phyloP scores from a whole-genome alignment of 108 stramenopile species.

The Pinguiococcus pyrenoidosus region DNA sequence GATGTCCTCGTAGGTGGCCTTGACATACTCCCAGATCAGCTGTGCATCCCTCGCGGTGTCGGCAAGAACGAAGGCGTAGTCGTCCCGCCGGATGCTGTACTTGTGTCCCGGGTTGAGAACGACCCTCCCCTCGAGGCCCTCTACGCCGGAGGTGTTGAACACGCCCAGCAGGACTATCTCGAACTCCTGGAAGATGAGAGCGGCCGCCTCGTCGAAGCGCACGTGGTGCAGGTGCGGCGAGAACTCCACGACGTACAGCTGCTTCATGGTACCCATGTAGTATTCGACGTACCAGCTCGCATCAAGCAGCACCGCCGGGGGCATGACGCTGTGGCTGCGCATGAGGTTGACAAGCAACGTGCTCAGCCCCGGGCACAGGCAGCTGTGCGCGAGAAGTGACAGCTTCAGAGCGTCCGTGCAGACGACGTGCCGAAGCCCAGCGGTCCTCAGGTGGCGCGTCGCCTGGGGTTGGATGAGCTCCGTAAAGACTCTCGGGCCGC shows the following conservation, averaged over 20 bases:
- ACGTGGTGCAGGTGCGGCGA: constrained; percentile 3
- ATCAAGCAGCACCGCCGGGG: constrained; percentile 1
- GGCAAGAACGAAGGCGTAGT: too few relatives aligned
- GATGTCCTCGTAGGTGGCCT: too few relatives aligned
- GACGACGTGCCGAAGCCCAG: background rate
- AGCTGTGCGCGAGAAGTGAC: constrained; percentile 8
- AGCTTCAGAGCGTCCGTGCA: constrained; percentile 11
- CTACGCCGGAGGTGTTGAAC: too few relatives aligned
- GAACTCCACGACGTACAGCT: constrained; percentile 10
- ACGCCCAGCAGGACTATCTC: constrained; percentile 9
- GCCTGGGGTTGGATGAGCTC: constrained; percentile 11
- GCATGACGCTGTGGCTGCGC: background rate
- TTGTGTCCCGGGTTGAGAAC: too few relatives aligned
- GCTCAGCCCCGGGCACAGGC: constrained; percentile 7
- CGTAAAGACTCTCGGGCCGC: constrained; percentile 7
- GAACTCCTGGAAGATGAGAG: constrained; percentile 8
- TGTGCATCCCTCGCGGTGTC: too few relatives aligned
- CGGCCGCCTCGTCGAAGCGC: constrained; percentile 3
- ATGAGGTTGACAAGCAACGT: constrained; percentile 9
- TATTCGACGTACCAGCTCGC: constrained; percentile 12
- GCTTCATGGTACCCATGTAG: constrained; percentile 13
- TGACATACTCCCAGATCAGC: too few relatives aligned
- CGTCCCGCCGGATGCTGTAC: too few relatives aligned
- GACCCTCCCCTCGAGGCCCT: too few relatives aligned
- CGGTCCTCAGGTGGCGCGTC: constrained; percentile 1